Evolutionary conservation across 2,329 filamentous ascomycete genomes (phyloP).

Genomic region (Sporothrix schenckii): DNA sequence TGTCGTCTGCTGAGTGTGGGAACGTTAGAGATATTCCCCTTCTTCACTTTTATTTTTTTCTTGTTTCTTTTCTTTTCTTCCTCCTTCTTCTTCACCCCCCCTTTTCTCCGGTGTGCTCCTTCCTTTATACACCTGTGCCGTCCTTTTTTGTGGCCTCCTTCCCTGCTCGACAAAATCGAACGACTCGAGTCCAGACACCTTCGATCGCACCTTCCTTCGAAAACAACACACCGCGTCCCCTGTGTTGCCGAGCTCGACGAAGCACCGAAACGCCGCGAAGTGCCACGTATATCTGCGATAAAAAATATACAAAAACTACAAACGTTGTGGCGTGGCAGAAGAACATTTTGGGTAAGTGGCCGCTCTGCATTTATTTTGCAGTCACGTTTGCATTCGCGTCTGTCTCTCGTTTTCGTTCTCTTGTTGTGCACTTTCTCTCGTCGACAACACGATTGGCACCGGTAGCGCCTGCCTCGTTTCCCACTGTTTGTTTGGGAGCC

Average conservation of each 20-base stretch:
- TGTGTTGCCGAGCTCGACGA: slow-evolving; percentile 8
- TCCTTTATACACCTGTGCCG: slow-evolving; percentile 6
- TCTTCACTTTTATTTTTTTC: slow-evolving; percentile 3
- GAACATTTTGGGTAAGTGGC: slow-evolving; percentile 12
- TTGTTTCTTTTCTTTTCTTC: slow-evolving; percentile 8
- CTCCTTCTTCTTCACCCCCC: not conserved
- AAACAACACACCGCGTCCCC: not conserved
- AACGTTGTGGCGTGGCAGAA: not conserved
- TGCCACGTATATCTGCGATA: not conserved
- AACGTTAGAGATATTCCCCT: not conserved
- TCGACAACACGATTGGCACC: not conserved
- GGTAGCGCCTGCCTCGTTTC: slow-evolving; percentile 5
- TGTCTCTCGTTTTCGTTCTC: not conserved
- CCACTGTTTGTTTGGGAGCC: not conserved
- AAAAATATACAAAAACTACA: not conserved
- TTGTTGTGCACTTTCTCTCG: slow-evolving; percentile 20
- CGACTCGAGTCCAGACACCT: not conserved
- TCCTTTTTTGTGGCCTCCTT: not conserved
- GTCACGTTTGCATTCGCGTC: not conserved
- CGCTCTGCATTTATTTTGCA: not conserved
- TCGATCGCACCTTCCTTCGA: slow-evolving; percentile 3
- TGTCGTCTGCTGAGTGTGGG: slow-evolving; percentile 1
- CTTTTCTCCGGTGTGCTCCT: not conserved
- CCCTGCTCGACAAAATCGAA: slow-evolving; percentile 8
- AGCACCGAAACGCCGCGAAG: not conserved